Percentiles rank a stretch among this genome's conserved stretches.
phyloP scores from a whole-genome alignment of 2,329 filamentous ascomycete species.

The Fusarium oxysporum region DNA sequence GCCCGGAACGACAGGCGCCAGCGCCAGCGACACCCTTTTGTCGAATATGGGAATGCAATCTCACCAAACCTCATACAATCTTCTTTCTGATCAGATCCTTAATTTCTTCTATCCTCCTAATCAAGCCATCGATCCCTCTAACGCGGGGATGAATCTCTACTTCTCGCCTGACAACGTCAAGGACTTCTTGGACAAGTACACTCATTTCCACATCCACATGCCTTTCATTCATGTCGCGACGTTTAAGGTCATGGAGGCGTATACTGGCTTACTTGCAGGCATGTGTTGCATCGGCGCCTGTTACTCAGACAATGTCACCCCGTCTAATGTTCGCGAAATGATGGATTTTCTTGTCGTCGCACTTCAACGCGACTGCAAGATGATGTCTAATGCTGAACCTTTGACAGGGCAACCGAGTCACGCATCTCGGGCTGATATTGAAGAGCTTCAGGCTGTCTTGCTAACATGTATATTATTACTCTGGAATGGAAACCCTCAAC shows the following conservation, averaged over 20 bases:
- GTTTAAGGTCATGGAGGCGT: slow-evolving; percentile 73
- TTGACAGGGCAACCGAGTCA: slow-evolving; percentile 42
- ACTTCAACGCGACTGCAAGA: slow-evolving; percentile 66
- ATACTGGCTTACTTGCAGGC: slow-evolving; percentile 73
- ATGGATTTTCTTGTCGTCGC: slow-evolving; percentile 72
- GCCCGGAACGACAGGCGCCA: slow-evolving; percentile 61
- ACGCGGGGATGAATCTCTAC: slow-evolving; percentile 69
- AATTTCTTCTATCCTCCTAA: slow-evolving; percentile 66
- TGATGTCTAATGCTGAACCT: slow-evolving; percentile 51
- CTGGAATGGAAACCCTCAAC: slow-evolving; percentile 76
- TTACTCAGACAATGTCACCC: slow-evolving; percentile 73
- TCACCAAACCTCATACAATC: slow-evolving; percentile 63
- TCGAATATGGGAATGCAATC: slow-evolving; percentile 62
- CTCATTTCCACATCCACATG: slow-evolving; percentile 79
- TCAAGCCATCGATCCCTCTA: slow-evolving; percentile 61
- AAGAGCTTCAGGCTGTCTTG: slow-evolving; percentile 75
- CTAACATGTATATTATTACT: slow-evolving; percentile 71
- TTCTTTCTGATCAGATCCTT: slow-evolving; percentile 67
- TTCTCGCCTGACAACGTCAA: slow-evolving; percentile 76
- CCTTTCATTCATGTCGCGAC: slow-evolving; percentile 78
- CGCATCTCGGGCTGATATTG: slow-evolving; percentile 59
- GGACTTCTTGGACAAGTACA: slow-evolving; percentile 77
- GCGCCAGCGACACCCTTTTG: slow-evolving; percentile 59
- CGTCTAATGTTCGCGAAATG: slow-evolving; percentile 73
- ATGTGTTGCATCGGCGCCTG: slow-evolving; percentile 82